Evolutionary conservation across 495 filamentous ascomycete genomes (phyloP), one percentile per base, ranked within the genome.

Genomic region (Eremomyces bilateralis): DNA sequence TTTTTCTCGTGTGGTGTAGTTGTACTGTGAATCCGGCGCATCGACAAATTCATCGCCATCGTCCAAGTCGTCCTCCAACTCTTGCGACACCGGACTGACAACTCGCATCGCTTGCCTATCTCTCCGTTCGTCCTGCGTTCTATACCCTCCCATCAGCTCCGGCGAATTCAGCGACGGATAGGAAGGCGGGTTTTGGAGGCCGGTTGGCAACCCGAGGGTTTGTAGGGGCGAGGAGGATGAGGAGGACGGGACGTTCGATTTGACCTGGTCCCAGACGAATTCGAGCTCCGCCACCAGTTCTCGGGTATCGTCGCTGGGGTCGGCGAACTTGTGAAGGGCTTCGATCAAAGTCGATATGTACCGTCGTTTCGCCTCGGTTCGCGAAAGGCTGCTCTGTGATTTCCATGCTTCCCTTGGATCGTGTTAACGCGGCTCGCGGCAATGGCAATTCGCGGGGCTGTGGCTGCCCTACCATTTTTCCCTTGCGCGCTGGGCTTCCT

Each of bases 201-300:
- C 37, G 35, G 43, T 43, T 36, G 16, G 35, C 18, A 31, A 38
- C 1, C 42, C 40, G 8, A 49, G 30, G 15, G 46, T 49, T 24
- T 45, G 51, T 2, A 50, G 45, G 3, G 51, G 52, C 5, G 67
- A 65, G 4, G 59, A 64, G 4, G 53, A 55, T 1, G 67, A 61
- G 1, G 69, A 69, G 10, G 73, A 73, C 0, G 69, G 58, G 17
- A 65, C 65, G 45, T 91, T 93, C 35, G 67, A 76, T 54, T 85
- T 88, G 37, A 95, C 79, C 50, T 95, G 90, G 42, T 93, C 81
- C 88, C 88, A 97, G 30, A 97, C 83, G 47, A 94, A 97, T 56
- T 94, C 88, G 13, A 97, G 67, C 53, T 97, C 90, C n/a, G 71
- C 59, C 22, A 95, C 80, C 4, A 97, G 62, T 52, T 83, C 80